phyloP scores from a whole-genome alignment of 2,329 filamentous ascomycete genomes.

The Fusarium concolor region DNA sequence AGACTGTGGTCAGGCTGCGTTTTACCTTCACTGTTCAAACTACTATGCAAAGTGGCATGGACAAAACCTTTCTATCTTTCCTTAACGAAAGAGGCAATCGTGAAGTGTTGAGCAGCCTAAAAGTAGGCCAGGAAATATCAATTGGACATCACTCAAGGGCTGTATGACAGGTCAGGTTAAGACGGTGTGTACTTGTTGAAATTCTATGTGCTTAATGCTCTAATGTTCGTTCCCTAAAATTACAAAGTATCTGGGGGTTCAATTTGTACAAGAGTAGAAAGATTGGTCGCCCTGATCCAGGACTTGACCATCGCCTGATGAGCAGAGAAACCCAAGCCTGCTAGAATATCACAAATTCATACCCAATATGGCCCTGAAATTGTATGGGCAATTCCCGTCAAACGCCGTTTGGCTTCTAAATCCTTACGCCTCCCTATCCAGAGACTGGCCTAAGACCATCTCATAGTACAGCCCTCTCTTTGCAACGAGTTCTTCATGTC shows the following conservation, averaged over 20 bases:
- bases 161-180: background rate
- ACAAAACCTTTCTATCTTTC: background rate
- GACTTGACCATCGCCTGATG: background rate
- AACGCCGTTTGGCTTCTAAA: background rate
- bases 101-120: background rate
- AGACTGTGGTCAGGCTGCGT: conserved; percentile 13
- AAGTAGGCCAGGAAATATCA: background rate
- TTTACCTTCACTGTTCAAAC: background rate
- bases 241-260: background rate
- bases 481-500: conserved; percentile 67
- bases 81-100: background rate
- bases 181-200: background rate
- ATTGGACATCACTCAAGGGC: background rate
- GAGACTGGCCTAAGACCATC: conserved; percentile 62
- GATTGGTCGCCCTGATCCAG: background rate
- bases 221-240: background rate
- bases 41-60: background rate
- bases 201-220: background rate
- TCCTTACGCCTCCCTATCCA: conserved; percentile 51
- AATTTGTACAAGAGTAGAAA: background rate
- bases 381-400: background rate
- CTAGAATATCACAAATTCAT: background rate
- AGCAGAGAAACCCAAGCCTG: background rate
- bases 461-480: conserved; percentile 62
- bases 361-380: background rate